Conservation (phyloP, 2,329 filamentous ascomycete genomes). For the Curvularia sp. region DNA sequence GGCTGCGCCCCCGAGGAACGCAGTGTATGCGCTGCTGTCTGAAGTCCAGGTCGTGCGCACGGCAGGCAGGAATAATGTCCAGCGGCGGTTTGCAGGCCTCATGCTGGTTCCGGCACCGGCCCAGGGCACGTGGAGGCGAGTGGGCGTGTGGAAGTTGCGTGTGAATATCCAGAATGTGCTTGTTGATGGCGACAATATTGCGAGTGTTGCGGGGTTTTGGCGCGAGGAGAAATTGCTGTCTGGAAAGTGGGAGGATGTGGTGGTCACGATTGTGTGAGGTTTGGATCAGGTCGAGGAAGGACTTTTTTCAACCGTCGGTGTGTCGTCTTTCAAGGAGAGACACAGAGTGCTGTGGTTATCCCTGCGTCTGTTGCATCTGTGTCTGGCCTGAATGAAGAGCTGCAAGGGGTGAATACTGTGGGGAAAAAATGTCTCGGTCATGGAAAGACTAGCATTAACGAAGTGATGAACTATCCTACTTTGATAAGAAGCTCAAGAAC, state of each 20-base stretch:
- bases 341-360: too few species aligned
- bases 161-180: not conserved
- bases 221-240: not conserved
- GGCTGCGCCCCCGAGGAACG: not conserved
- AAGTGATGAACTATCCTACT: too few species aligned
- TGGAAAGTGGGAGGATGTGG: not conserved
- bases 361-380: too few species aligned
- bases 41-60: constrained; percentile 13
- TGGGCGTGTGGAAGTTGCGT: constrained; percentile 16
- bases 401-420: too few species aligned
- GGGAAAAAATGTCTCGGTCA: too few species aligned
- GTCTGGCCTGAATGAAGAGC: too few species aligned
- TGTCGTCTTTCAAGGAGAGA: not conserved
- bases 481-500: too few species aligned
- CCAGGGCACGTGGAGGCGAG: constrained; percentile 9
- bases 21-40: constrained; percentile 1
- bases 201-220: constrained; percentile 12
- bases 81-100: constrained; percentile 11
- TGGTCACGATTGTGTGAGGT: constrained; percentile 4
- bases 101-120: constrained; percentile 1
- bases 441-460: too few species aligned
- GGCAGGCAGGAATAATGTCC: constrained; percentile 5
- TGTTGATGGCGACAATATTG: constrained; percentile 3
- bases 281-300: not conserved
- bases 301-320: too few species aligned